Base-by-base conservation (phyloP, 2,329 filamentous ascomycete genomes). In the Claviceps sp. region DNA sequence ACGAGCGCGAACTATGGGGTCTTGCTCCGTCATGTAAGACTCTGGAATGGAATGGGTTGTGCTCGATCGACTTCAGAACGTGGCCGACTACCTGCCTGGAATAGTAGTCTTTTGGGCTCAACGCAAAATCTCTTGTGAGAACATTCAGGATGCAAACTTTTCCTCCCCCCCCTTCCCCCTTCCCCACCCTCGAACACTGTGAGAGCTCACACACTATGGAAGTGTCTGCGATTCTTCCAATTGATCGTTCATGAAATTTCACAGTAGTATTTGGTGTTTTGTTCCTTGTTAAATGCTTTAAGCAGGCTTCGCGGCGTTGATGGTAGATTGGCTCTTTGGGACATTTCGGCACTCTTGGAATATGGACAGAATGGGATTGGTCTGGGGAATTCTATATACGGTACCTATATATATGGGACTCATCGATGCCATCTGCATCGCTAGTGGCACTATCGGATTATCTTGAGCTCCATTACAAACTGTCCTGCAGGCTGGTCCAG, bases 11-110 rank as follows among this genome's bases (percentile, higher is more conserved):
- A 86, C 82, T 40, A 73, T 81, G 66, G 79, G 56, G n/a, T 67
- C 72, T 30, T 86, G 83, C 64, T 62, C 67, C 44, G 71, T 87
- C 52, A 87, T 87, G 83, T 87, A 70, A 80, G 42, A 45, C 30
- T 9, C 9, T 34, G 8, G 9, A 9, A 34, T 34, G 30, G 9
- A 9, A 34, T 34, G 30, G 9, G 20, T 24, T 22, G 51, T 41
- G 43, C 24, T n/a, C 30, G 18, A 48, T 37, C 37, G 6, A 4
- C 9, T 34, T 18, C 11, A 47, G 9, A 34, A 34, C 11, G 3
- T 34, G 30, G 30, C 30, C 18, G 42, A 26, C 34, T 13, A 13
- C 22, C 46, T 24, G 14, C 9, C 43, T 30, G 22, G 5, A 43
- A 43, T 47, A 40, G n/a, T 42, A 20, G 22, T 5, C 9, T 37